Percentiles rank a stretch among this genome's conserved stretches.
These are phyloP conservation scores for Halenospora varia DNA, from an alignment of 495 filamentous ascomycete genomes.

Conservation along the genomic window DNA sequence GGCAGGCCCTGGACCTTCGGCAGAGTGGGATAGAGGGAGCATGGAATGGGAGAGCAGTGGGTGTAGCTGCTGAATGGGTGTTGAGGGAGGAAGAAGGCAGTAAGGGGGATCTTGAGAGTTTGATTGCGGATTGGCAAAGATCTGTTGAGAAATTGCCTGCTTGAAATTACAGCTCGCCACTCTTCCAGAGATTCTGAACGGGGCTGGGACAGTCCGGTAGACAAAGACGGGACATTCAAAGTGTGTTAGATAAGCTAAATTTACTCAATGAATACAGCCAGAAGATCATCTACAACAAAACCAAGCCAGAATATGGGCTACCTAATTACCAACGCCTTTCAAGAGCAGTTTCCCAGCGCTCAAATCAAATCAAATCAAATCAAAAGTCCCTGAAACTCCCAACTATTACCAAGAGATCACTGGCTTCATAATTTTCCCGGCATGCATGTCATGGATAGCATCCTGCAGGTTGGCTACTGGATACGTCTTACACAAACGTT, in stretches of 20 bases:
- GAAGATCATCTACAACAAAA: too few relatives aligned
- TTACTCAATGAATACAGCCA: too few relatives aligned
- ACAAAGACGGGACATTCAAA: too few relatives aligned
- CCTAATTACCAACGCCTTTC: background rate
- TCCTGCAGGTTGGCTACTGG: conserved; percentile 35
- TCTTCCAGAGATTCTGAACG: background rate
- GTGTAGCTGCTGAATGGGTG: conserved; percentile 49
- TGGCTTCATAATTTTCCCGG: conserved; percentile 25
- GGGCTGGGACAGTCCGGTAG: background rate
- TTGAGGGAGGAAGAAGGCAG: conserved; percentile 48
- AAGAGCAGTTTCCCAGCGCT: too few relatives aligned
- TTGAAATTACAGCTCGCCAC: background rate
- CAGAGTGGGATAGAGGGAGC: conserved; percentile 53
- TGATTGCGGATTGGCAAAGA: background rate
- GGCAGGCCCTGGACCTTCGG: conserved; percentile 50
- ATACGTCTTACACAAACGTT: conserved; percentile 39
- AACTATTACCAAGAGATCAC: background rate
- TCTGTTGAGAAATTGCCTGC: background rate
- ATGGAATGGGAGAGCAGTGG: conserved; percentile 55
- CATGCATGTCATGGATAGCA: conserved; percentile 36
- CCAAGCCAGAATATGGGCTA: too few relatives aligned
- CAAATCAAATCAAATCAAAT: too few relatives aligned
- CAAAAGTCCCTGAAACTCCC: background rate
- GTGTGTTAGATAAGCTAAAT: too few relatives aligned
- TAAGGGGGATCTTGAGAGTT: background rate